Conservation (phyloP, 202 grass and related monocot genomes). For the Alloteropsis angusta region DNA sequence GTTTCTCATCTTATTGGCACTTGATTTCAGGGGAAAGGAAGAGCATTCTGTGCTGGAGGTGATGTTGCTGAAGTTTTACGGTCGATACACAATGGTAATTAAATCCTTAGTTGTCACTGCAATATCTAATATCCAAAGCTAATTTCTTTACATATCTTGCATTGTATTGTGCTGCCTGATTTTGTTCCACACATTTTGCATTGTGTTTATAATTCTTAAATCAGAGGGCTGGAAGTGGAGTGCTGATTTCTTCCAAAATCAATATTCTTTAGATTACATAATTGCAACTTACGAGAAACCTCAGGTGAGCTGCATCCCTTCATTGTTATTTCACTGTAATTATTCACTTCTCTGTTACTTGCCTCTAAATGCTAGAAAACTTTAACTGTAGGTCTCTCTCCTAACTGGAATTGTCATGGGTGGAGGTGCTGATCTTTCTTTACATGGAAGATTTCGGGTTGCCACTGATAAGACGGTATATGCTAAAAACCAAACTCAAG, state of each 20-base stretch:
- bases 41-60: slow-evolving; percentile 93
- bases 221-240: slow-evolving; percentile 63
- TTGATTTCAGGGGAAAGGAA: slow-evolving; percentile 68
- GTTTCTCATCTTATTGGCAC: neutral
- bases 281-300: slow-evolving; percentile 76
- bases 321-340: neutral
- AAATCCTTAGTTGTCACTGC: neutral
- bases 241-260: slow-evolving; percentile 58
- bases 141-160: neutral
- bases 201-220: slow-evolving; percentile 14
- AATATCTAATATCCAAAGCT: neutral
- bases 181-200: slow-evolving; percentile 2
- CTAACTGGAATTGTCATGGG: slow-evolving; percentile 84
- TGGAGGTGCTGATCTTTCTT: slow-evolving; percentile 80
- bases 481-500: neutral
- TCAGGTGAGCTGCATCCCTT: slow-evolving; percentile 45
- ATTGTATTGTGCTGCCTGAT: neutral
- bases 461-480: slow-evolving; percentile 78
- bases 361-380: neutral
- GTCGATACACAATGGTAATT: slow-evolving; percentile 45
- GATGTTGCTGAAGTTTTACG: slow-evolving; percentile 47
- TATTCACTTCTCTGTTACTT: neutral
- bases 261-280: slow-evolving; percentile 63
- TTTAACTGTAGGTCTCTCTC: slow-evolving; percentile 60
- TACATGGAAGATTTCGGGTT: slow-evolving; percentile 88